Evolutionary conservation across 306 rosid species (phyloP).

Genomic region (Quercus agrifolia): DNA sequence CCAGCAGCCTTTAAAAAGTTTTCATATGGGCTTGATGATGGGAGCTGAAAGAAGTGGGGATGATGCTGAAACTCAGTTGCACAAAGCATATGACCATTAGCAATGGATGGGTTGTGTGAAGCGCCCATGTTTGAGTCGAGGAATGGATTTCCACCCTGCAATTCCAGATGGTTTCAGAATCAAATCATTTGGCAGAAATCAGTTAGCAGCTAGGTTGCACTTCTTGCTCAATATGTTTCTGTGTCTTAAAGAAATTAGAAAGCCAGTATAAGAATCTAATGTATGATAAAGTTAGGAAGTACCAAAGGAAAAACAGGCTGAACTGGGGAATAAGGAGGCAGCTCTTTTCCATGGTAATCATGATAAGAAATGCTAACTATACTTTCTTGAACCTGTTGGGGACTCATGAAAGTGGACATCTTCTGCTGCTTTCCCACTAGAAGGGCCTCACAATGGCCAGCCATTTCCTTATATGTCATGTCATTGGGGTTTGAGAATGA

Average conservation of each 20-base stretch:
- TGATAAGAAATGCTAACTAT: constrained; percentile 30
- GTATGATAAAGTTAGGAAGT: constrained; percentile 21
- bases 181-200: not conserved
- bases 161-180: constrained; percentile 15
- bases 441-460: constrained; percentile 76
- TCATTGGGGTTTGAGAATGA: constrained; percentile 55
- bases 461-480: constrained; percentile 85
- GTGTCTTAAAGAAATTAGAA: no score
- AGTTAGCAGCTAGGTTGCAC: not conserved
- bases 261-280: no score
- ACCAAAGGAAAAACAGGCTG: constrained; percentile 39
- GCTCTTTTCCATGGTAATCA: constrained; percentile 27
- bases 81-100: constrained; percentile 44
- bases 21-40: constrained; percentile 72
- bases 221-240: no score
- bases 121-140: constrained; percentile 35
- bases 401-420: constrained; percentile 50
- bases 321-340: constrained; percentile 21
- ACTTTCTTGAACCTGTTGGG: constrained; percentile 34
- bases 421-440: constrained; percentile 67
- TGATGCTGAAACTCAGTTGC: constrained; percentile 58
- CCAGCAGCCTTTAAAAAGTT: constrained; percentile 80
- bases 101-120: constrained; percentile 34
- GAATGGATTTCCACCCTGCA: constrained; percentile 72
- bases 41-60: constrained; percentile 60